Evolutionary conservation across 345 rosid genomes (phyloP).

Genomic region (Heritiera littoralis): DNA sequence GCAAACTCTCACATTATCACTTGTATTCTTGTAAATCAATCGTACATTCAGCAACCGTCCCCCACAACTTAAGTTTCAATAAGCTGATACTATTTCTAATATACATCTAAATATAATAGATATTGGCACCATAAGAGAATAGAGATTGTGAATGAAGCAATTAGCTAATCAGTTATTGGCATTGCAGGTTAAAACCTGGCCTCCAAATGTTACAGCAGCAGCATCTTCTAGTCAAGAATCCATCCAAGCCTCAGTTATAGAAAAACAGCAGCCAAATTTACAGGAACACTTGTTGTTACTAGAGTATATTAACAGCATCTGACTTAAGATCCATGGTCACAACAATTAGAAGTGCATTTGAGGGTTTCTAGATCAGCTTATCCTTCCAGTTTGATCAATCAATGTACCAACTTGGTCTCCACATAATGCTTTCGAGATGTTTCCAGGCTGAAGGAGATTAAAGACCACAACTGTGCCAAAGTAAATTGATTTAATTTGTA

Average conservation of each 20-base stretch:
- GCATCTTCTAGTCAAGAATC: neutral
- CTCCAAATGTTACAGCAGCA: neutral
- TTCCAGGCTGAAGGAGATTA: constrained; percentile 82
- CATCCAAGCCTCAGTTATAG: neutral
- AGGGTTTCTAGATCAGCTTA: constrained; percentile 18
- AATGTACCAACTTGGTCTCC: constrained; percentile 90
- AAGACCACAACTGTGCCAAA: constrained; percentile 68
- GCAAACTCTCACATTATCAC: neutral
- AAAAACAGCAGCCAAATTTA: neutral
- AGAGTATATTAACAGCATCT: neutral
- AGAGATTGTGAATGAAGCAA: neutral
- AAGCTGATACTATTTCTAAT: neutral
- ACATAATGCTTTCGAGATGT: constrained; percentile 76
- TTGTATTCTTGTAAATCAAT: neutral
- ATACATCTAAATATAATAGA: neutral
- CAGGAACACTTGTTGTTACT: neutral
- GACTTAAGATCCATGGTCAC: constrained; percentile 6
- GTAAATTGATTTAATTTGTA: constrained; percentile 7
- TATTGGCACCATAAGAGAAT: neutral
- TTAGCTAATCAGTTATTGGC: constrained; percentile 7
- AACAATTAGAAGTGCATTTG: constrained; percentile 28
- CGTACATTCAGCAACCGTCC: neutral
- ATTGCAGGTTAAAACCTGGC: constrained; percentile 1
- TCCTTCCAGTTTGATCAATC: constrained; percentile 64
- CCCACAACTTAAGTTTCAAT: neutral